phyloP scores from a whole-genome alignment of 805 yeast species.

The Saccharomycopsis sp. region DNA sequence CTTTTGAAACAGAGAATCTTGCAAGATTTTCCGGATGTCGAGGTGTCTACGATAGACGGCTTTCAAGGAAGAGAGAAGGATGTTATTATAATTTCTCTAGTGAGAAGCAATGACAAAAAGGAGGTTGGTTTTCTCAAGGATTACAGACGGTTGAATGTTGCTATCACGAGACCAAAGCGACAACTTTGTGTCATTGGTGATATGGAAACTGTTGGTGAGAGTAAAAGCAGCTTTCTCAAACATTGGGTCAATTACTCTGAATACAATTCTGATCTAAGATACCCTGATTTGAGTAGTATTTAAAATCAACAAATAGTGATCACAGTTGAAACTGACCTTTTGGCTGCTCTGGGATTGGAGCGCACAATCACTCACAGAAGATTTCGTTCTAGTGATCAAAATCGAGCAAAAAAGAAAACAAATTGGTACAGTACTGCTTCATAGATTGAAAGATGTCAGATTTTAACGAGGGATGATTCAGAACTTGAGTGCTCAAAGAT shows the following conservation, averaged over 20 bases:
- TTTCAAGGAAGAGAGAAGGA: slow-evolving; percentile 97
- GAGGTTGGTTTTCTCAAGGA: slow-evolving; percentile 83
- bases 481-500: too few relatives aligned
- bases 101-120: slow-evolving; percentile 63
- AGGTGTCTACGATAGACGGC: slow-evolving; percentile 89
- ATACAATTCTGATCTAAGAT: slow-evolving; percentile 56
- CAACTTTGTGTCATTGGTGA: slow-evolving; percentile 87
- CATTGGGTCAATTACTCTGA: slow-evolving; percentile 70
- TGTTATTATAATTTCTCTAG: slow-evolving; percentile 70
- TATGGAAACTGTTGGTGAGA: slow-evolving; percentile 52
- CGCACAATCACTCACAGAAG: too few relatives aligned
- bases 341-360: too few relatives aligned
- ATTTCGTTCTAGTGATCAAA: too few relatives aligned
- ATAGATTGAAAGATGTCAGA: too few relatives aligned
- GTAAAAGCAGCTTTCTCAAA: slow-evolving; percentile 39
- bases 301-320: too few relatives aligned
- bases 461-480: too few relatives aligned
- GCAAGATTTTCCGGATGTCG: slow-evolving; percentile 40
- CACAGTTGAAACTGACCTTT: too few relatives aligned
- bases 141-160: slow-evolving; percentile 78
- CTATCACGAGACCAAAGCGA: slow-evolving; percentile 83
- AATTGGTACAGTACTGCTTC: too few relatives aligned
- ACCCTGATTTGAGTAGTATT: too few relatives aligned
- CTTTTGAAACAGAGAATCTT: slow-evolving; percentile 43
- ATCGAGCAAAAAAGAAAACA: too few relatives aligned